Evolutionary conservation across 2,329 filamentous ascomycete genomes (phyloP).

Genomic region (Cladosporium halotolerans): DNA sequence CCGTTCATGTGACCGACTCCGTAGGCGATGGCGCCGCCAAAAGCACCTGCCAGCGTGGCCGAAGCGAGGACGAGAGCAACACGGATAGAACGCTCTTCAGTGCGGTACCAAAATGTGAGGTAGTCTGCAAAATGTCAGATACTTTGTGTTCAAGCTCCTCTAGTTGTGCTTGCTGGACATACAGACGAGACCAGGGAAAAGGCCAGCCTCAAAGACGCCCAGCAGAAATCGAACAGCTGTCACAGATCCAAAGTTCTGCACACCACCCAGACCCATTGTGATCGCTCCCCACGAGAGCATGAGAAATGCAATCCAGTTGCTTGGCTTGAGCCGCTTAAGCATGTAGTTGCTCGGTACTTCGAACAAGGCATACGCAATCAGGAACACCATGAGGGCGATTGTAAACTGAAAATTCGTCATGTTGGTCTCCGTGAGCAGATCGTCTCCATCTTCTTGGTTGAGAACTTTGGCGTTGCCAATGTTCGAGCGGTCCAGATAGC

Average conservation of each 20-base stretch:
- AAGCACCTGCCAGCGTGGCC: conserved; percentile 29
- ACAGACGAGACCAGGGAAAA: conserved; percentile 48
- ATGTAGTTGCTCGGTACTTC: conserved; percentile 39
- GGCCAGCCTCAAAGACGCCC: conserved; percentile 47
- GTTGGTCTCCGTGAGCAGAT: conserved; percentile 55
- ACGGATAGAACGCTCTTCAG: conserved; percentile 26
- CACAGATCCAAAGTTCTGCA: conserved; percentile 39
- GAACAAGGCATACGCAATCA: conserved; percentile 45
- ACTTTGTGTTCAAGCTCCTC: neutral
- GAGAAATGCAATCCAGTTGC: conserved; percentile 28
- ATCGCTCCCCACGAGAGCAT: conserved; percentile 28
- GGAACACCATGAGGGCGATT: conserved; percentile 46
- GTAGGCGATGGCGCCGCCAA: conserved; percentile 30
- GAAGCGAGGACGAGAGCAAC: conserved; percentile 28
- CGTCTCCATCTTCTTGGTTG: conserved; percentile 54
- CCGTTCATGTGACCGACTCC: conserved; percentile 52
- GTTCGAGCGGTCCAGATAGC: conserved; percentile 62
- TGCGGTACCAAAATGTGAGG: conserved; percentile 28
- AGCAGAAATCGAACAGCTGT: conserved; percentile 38
- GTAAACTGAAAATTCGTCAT: conserved; percentile 59
- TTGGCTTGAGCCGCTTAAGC: conserved; percentile 39
- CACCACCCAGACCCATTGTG: conserved; percentile 36
- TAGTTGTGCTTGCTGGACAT: neutral
- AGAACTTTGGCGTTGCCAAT: conserved; percentile 50
- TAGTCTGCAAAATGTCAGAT: conserved; percentile 12